Evolutionary conservation across 2,329 filamentous ascomycete species (phyloP), one percentile per base, ranked within the genome.

Genomic region (Cylindrodendrum hubeiense): DNA sequence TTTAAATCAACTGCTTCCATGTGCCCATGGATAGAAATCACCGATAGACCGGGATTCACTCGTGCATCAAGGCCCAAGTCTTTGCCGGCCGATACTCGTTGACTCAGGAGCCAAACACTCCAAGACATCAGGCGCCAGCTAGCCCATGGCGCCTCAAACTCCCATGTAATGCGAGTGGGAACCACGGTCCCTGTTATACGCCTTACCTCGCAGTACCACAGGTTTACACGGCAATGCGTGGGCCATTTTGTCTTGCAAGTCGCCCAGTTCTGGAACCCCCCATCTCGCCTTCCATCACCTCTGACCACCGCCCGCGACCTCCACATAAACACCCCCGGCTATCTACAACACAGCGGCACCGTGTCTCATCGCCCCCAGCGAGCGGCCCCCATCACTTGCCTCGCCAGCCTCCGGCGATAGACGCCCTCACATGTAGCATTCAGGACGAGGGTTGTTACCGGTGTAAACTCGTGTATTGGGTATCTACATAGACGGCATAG

Each of bases 311-410:
- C n/a, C 43, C n/a, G 37, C 37, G 37, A 39, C 37, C 22, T 41
- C 37, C 22, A 46, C 52, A 17, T 26, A 19, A 15, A 50, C 30
- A 50, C 52, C 52, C 52, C 26, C 22, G 26, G 37, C 39, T 30
- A 47, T 53, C 60, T 21, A 51, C 41, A 54, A 21, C 49, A 24
- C 53, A 49, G 39, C 59, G 3, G 44, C 44, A 44, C 52, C 34
- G 39, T 55, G 46, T 52, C 53, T 57, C 44, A 46, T 61, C 28
- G 58, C 60, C 24, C 41, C 19, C 46, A 22, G 46, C 50, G 21
- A 59, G 19, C 55, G 28, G 49, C 43, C 55, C 43, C 55, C 55
- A 50, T 68, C 21, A 61, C 60, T 65, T 13, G 64, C 53, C 56
- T 68, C 54, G 34, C 68, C 70, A 51, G 60, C 43, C 26, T 57